These are phyloP conservation scores for Ustanciosporium gigantosporum DNA, from an alignment of 1,284 basidiomycete genomes.

Conservation along the genomic window DNA sequence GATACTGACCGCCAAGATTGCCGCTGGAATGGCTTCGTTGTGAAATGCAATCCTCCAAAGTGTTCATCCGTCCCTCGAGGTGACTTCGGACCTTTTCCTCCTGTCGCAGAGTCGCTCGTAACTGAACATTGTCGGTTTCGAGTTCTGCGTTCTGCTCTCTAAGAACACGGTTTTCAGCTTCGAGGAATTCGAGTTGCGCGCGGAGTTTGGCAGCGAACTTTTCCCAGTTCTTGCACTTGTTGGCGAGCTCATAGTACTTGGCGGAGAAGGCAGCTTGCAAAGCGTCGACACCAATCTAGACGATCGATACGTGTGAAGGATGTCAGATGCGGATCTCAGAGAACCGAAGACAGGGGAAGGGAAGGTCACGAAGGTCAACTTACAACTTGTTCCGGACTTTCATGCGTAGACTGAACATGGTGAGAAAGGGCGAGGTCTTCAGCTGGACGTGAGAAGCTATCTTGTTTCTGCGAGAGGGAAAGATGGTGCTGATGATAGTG, in stretches of 20 bases:
- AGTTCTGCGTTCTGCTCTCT: slow-evolving; percentile 36
- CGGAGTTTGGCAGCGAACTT: slow-evolving; percentile 47
- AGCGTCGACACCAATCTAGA: slow-evolving; percentile 41
- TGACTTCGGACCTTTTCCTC: slow-evolving; percentile 20
- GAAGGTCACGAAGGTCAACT: no score
- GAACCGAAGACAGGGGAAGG: no score
- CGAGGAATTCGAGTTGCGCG: slow-evolving; percentile 44
- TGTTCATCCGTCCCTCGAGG: slow-evolving; percentile 24
- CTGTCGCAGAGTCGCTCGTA: slow-evolving; percentile 17
- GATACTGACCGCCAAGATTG: slow-evolving; percentile 15
- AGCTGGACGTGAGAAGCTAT: background rate
- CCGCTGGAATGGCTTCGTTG: slow-evolving; percentile 13
- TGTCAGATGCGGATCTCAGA: no score
- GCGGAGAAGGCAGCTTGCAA: slow-evolving; percentile 44
- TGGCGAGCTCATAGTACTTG: slow-evolving; percentile 46
- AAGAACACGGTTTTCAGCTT: slow-evolving; percentile 43
- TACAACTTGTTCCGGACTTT: slow-evolving; percentile 7
- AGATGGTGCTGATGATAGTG: slow-evolving; percentile 5
- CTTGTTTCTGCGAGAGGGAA: background rate
- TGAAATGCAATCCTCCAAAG: slow-evolving; percentile 29
- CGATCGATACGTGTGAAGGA: no score
- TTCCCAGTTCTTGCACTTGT: slow-evolving; percentile 56
- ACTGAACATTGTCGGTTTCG: slow-evolving; percentile 35
- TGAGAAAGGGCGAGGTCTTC: background rate
- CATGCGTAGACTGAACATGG: background rate